Evolutionary conservation across 164 flowering plant species (phyloP), one percentile per base, ranked within the genome.

Genomic region (Magnolia sinica): DNA sequence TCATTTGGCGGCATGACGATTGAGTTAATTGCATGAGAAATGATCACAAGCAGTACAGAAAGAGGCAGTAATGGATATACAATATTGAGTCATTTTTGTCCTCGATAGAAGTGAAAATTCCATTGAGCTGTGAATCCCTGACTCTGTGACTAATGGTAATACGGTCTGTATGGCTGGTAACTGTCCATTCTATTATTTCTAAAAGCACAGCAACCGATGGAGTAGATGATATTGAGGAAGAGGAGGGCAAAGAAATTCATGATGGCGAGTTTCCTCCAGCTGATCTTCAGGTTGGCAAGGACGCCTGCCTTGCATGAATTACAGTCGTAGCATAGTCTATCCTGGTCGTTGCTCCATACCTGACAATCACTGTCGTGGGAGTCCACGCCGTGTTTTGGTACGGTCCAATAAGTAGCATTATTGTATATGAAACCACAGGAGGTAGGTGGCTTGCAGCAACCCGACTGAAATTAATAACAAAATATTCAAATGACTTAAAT

Each of bases 231-330:
- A 1, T 73, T 70, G 63, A 85, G 59, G 77, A 84, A 7, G 23
- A 83, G 13, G 31, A 85, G 55, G 49, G 86, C 4, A 22, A 55
- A 55, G n/a, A 51, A 7, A 67, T 83, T 85, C 59, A 81, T 24
- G 1, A 79, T 27, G n/a, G 79, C 67, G 22, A 87, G 31, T 19
- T 24, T 75, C 71, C 79, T 83, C 91, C 89, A 87, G 16, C 84
- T 76, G 4, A 74, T 73, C 79, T 68, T 81, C 18, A 87, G 24
- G 66, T 76, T 85, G 7, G 64, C 83, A 14, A 88, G 85, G 10
- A 86, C 72, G 27, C 91, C 90, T 1, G 78, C 89, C 51, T 87
- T 86, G 86, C 91, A 87, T 14, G 91, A 81, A 16, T 83, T 78
- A 76, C 90, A 90, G 65, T 79, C 79, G 14, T 76, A 84, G 76